phyloP scores from a whole-genome alignment of 1,139 yeast species.

The Protomyces arabidopsidicola region DNA sequence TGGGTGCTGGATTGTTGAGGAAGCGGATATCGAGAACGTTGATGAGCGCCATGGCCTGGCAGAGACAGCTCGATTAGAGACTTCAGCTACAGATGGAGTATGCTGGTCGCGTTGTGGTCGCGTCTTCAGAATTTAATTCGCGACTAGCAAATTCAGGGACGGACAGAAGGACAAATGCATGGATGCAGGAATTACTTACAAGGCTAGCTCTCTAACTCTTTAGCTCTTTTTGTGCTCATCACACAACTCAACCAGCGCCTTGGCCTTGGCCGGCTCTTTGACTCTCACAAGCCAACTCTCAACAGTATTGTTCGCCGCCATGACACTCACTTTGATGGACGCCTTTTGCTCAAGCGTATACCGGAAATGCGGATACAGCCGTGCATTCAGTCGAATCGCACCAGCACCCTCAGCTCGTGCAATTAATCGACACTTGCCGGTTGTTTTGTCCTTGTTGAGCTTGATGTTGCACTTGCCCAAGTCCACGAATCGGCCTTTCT shows the following conservation, averaged over 20 bases:
- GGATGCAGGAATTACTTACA: neutral
- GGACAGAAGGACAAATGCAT: neutral
- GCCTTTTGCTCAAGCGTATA: constrained; percentile 45
- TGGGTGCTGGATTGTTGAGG: constrained; percentile 89
- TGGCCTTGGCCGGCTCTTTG: constrained; percentile 66
- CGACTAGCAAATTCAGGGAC: neutral
- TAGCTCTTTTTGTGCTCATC: constrained; percentile 26
- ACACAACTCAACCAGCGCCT: constrained; percentile 47
- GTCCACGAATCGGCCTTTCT: constrained; percentile 37
- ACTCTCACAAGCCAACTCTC: constrained; percentile 68
- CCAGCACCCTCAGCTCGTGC: constrained; percentile 87
- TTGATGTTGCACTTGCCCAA: constrained; percentile 83
- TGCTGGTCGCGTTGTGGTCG: neutral
- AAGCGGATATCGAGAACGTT: constrained; percentile 88
- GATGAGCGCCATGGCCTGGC: constrained; percentile 36
- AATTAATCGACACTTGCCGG: constrained; percentile 62
- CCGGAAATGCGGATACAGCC: constrained; percentile 36
- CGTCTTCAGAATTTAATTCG: neutral
- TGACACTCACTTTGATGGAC: constrained; percentile 54
- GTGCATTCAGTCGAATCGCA: constrained; percentile 65
- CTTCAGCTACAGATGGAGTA: too few species aligned
- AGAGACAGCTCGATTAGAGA: neutral
- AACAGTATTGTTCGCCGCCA: constrained; percentile 43
- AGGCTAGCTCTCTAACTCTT: neutral
- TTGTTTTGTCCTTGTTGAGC: constrained; percentile 57